These are phyloP conservation scores for Drechmeria coniospora DNA, from an alignment of 2,329 filamentous ascomycete genomes.

Conservation along the genomic window DNA sequence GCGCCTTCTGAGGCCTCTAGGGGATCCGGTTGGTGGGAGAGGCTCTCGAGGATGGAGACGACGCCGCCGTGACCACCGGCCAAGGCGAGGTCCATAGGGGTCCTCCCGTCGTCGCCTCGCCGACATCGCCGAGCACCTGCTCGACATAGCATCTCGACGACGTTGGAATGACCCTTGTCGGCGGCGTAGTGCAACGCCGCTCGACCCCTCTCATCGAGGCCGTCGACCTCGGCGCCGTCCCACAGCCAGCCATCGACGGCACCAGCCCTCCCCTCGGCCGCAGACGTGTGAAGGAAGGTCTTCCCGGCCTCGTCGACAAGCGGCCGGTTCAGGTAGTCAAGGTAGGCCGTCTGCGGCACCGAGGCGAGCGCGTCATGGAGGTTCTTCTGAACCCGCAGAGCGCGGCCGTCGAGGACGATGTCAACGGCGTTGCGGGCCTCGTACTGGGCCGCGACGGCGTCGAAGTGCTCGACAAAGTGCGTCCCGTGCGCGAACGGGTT, in stretches of 20 bases:
- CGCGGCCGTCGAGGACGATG: conserved; percentile 7
- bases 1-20: background rate
- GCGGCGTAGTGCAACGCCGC: conserved; percentile 8
- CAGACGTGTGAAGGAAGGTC: conserved; percentile 5
- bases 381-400: conserved; percentile 8
- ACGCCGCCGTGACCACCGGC: conserved; percentile 4
- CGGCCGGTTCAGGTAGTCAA: conserved; percentile 4
- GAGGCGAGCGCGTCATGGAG: conserved; percentile 8
- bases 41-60: conserved; percentile 4
- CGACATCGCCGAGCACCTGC: conserved; percentile 3
- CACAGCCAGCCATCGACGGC: conserved; percentile 5
- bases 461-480: conserved; percentile 6
- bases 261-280: conserved; percentile 2
- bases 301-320: conserved; percentile 2
- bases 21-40: conserved; percentile 2
- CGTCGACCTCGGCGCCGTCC: conserved; percentile 5
- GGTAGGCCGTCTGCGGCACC: conserved; percentile 4
- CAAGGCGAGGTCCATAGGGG: conserved; percentile 6
- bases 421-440: conserved; percentile 4
- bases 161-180: conserved; percentile 3
- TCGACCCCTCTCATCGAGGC: conserved; percentile 4
- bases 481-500: conserved; percentile 10
- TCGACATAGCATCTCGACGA: conserved; percentile 5
- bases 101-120: conserved; percentile 4
- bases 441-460: conserved; percentile 5